Percentiles rank a stretch among this genome's conserved stretches.
phyloP scores from a whole-genome alignment of 2,329 filamentous ascomycete genomes.

The Cladophialophora carrionii region DNA sequence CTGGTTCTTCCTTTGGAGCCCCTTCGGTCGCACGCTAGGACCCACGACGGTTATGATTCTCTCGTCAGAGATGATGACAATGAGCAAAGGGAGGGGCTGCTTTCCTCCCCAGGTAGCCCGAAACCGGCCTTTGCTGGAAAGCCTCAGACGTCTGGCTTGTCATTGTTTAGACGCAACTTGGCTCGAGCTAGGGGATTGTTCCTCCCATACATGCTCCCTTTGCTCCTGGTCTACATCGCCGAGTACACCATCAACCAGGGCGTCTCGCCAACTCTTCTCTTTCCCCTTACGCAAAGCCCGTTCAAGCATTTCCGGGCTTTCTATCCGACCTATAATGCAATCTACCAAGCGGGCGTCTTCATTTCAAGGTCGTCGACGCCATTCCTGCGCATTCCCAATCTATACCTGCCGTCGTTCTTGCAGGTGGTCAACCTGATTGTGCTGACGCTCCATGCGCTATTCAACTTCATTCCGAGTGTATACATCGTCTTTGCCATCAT shows the following conservation, averaged over 20 bases:
- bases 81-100: slow-evolving; percentile 41
- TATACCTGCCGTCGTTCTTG: slow-evolving; percentile 81
- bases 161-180: slow-evolving; percentile 58
- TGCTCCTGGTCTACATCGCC: slow-evolving; percentile 89
- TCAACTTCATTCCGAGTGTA: slow-evolving; percentile 79
- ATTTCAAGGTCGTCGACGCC: slow-evolving; percentile 89
- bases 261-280: slow-evolving; percentile 85
- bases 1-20: slow-evolving; percentile 71
- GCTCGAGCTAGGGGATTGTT: slow-evolving; percentile 71
- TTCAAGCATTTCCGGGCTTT: slow-evolving; percentile 83
- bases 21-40: slow-evolving; percentile 53
- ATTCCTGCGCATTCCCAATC: slow-evolving; percentile 75
- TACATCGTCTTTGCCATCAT: slow-evolving; percentile 83
- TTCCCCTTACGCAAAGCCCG: slow-evolving; percentile 74
- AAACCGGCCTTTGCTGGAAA: slow-evolving; percentile 19
- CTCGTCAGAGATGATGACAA: slow-evolving; percentile 47
- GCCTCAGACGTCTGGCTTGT: slow-evolving; percentile 38
- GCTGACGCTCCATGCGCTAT: slow-evolving; percentile 74
- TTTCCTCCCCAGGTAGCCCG: slow-evolving; percentile 39
- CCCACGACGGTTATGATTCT: slow-evolving; percentile 50
- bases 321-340: slow-evolving; percentile 91
- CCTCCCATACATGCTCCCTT: slow-evolving; percentile 81
- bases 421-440: slow-evolving; percentile 77
- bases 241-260: slow-evolving; percentile 99
- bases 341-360: slow-evolving; percentile 95